Evolutionary conservation across 2,329 filamentous ascomycete species (phyloP).

Genomic region (Verticillium tricorpus): DNA sequence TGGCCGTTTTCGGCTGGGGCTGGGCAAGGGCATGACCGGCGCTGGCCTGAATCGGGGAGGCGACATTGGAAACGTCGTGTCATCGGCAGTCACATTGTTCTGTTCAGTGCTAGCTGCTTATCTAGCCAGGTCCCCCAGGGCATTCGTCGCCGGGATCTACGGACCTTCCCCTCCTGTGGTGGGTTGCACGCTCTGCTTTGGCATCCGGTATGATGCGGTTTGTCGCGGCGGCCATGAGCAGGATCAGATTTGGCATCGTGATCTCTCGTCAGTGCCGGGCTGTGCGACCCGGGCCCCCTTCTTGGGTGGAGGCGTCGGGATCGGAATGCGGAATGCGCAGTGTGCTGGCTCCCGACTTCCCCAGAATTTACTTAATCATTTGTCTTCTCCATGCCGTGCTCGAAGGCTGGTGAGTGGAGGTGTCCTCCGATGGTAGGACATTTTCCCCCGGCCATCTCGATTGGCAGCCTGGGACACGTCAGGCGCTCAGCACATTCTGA

Average conservation of each 20-base stretch:
- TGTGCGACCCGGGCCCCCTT: background rate
- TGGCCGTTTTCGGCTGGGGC: background rate
- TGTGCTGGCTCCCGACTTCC: background rate
- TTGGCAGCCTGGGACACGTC: background rate
- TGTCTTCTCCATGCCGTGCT: background rate
- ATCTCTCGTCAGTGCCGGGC: background rate
- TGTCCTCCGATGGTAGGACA: background rate
- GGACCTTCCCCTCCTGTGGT: background rate
- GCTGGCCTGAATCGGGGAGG: background rate
- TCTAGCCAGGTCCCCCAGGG: background rate
- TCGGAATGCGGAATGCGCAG: background rate
- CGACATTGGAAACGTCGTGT: background rate
- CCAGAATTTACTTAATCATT: background rate
- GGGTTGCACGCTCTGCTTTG: background rate
- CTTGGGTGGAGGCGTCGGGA: background rate
- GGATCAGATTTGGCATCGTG: background rate
- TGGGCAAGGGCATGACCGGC: background rate
- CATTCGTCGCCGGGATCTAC: background rate
- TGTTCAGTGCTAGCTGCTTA: background rate
- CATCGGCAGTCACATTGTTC: background rate
- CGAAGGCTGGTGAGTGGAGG: background rate
- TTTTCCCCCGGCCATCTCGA: background rate
- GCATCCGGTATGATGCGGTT: background rate
- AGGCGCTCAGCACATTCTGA: background rate
- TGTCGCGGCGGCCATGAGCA: background rate